Base-by-base conservation (phyloP, 1,139 yeast genomes). In the Hyphopichia fennica region DNA sequence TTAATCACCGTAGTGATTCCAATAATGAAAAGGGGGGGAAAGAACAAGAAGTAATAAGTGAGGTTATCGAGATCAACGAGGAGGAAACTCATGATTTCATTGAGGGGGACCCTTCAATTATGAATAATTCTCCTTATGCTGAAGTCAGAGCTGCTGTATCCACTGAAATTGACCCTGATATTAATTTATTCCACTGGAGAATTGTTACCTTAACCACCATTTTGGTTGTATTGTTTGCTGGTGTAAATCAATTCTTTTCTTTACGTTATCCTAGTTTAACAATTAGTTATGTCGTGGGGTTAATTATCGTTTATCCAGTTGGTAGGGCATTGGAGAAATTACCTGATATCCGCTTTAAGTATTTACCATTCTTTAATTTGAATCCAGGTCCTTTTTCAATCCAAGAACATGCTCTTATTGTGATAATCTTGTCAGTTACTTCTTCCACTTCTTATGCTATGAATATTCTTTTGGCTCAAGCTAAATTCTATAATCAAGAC, bases 31-130 rank as follows among this genome's bases (percentile, higher is more conserved):
- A 28, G 10, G 15, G 13, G 8, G 14, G 17, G 13, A 28, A 9
- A n/a, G 17, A 9, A 8, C 13, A 30, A 18, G 19, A 33, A n/a
- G 27, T 19, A 4, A 19, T 19, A 4, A 33, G 20, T 20, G 35
- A 33, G n/a, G 20, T 33, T 6, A 35, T 36, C 11, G 40, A 40
- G 15, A 42, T 44, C 14, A 38, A 39, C 9, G 47, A 41, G 13
- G 41, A 44, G 35, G 22, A 44, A 17, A 27, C 34, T 19, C 27
- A 10, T 20, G 36, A 17, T 4, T 45, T 41, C 30, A 39, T 53
- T 43, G 64, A 62, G 33, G 70, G 70, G 6, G 63, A 65, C 41
- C 60, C 65, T 4, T 48, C 62, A 1, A 42, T 37, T 14, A 53
- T 64, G 60, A 44, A 27, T 29, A 55, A 57, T 41, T 54, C 60